Evolutionary conservation across 2,329 filamentous ascomycete genomes (phyloP).

Genomic region (Colletotrichum orchidophilum): DNA sequence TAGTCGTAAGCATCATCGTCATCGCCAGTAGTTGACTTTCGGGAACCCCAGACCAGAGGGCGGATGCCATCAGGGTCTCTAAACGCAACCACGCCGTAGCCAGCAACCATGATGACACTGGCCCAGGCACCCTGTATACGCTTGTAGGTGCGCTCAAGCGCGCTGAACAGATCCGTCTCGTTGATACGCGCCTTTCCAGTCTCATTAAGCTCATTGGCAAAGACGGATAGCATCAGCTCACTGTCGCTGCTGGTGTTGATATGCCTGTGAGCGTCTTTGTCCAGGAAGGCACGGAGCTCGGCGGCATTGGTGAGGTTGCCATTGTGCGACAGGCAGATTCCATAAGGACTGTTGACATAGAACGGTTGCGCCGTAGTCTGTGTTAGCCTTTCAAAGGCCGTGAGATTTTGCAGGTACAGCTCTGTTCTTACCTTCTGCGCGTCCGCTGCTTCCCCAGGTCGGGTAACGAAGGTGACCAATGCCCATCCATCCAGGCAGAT

Average conservation of each 20-base stretch:
- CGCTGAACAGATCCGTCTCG: constrained; percentile 78
- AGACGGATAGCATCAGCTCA: constrained; percentile 58
- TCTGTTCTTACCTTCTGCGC: background rate
- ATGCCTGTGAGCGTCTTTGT: constrained; percentile 82
- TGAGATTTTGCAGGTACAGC: background rate
- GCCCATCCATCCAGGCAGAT: constrained; percentile 34
- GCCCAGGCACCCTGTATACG: constrained; percentile 80
- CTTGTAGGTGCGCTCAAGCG: constrained; percentile 76
- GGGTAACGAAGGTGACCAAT: constrained; percentile 89
- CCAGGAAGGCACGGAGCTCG: constrained; percentile 76
- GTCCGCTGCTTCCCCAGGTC: constrained; percentile 74
- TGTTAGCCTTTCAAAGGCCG: constrained; percentile 73
- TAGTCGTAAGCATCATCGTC: constrained; percentile 77
- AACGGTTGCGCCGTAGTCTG: constrained; percentile 81
- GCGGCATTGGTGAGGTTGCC: constrained; percentile 86
- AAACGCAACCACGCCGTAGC: constrained; percentile 83
- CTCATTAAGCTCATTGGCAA: constrained; percentile 82
- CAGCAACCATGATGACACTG: constrained; percentile 82
- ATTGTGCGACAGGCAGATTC: constrained; percentile 71
- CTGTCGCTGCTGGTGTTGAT: constrained; percentile 60
- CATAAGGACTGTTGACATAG: constrained; percentile 62
- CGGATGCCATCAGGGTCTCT: constrained; percentile 76
- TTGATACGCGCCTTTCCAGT: constrained; percentile 85
- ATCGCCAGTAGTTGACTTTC: constrained; percentile 65
- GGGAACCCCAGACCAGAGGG: constrained; percentile 80